These are phyloP conservation scores for Pseudoneurospora amorphoporcata DNA, from an alignment of 495 filamentous ascomycete species.

Conservation along the genomic window DNA sequence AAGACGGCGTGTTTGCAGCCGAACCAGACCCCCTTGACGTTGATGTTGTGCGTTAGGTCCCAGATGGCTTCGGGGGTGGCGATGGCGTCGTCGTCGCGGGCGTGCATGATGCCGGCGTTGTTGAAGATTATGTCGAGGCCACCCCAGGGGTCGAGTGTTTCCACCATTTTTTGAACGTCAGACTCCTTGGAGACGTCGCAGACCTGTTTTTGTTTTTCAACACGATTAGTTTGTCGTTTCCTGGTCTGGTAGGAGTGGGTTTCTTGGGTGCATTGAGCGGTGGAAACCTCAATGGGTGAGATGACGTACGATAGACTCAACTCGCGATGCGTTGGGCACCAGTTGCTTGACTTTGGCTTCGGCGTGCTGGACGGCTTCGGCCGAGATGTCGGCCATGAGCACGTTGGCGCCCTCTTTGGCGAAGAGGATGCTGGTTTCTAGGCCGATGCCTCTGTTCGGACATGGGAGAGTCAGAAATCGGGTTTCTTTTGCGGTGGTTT, in stretches of 20 bases:
- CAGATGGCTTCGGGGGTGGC: conserved; percentile 83
- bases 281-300: neutral
- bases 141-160: conserved; percentile 68
- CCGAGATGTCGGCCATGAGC: conserved; percentile 76
- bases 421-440: conserved; percentile 90
- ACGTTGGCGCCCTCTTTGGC: conserved; percentile 81
- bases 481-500: neutral
- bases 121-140: conserved; percentile 97
- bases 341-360: conserved; percentile 59
- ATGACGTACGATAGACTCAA: conserved; percentile 46
- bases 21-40: conserved; percentile 98
- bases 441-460: conserved; percentile 70
- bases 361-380: conserved; percentile 54
- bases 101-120: conserved; percentile 98
- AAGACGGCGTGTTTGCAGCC: conserved; percentile 89
- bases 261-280: too few relatives aligned
- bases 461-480: conserved; percentile 3
- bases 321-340: conserved; percentile 47
- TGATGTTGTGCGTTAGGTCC: conserved; percentile 89
- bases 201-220: conserved; percentile 19
- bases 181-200: conserved; percentile 61
- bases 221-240: neutral
- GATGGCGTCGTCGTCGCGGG: conserved; percentile 74
- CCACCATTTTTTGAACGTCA: conserved; percentile 61
- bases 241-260: neutral